Conservation (phyloP, 495 filamentous ascomycete genomes). For the Lasiosphaeria miniovina region DNA sequence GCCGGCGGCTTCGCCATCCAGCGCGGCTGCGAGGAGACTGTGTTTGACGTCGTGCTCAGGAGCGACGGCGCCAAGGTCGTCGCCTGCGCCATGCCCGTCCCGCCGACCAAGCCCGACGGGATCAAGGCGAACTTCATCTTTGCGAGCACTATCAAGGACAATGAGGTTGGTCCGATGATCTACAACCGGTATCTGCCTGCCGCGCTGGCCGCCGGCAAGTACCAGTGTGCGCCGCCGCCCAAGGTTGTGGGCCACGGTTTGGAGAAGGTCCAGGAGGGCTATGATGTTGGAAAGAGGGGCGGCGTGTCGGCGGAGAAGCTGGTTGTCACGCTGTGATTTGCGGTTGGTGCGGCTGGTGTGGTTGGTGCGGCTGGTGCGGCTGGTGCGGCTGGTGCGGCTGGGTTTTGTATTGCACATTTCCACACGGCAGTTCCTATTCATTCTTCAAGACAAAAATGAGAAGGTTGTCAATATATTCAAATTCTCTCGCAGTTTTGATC, state of each 20-base stretch:
- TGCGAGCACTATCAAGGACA: neutral
- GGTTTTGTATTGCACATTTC: too few species aligned
- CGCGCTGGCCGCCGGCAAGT: neutral
- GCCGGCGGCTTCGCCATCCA: neutral
- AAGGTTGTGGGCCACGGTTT: neutral
- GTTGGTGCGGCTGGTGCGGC: too few species aligned
- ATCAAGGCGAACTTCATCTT: neutral
- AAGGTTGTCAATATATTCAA: too few species aligned
- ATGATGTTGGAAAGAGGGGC: neutral
- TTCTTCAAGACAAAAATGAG: too few species aligned
- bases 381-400: too few species aligned
- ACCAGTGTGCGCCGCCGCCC: neutral
- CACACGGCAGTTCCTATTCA: too few species aligned
- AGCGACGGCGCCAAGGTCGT: neutral
- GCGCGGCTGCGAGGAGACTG: neutral
- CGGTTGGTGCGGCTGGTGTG: too few species aligned
- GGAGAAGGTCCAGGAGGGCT: neutral
- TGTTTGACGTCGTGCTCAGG: neutral
- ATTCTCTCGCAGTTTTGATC: too few species aligned
- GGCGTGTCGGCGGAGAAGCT: neutral
- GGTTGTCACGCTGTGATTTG: neutral
- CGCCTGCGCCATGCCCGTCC: neutral
- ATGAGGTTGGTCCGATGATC: neutral
- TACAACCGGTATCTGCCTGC: neutral
- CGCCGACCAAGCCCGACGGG: neutral